Base-by-base conservation (phyloP, 2,329 filamentous ascomycete genomes). In the Sordariomycetes sp. region DNA sequence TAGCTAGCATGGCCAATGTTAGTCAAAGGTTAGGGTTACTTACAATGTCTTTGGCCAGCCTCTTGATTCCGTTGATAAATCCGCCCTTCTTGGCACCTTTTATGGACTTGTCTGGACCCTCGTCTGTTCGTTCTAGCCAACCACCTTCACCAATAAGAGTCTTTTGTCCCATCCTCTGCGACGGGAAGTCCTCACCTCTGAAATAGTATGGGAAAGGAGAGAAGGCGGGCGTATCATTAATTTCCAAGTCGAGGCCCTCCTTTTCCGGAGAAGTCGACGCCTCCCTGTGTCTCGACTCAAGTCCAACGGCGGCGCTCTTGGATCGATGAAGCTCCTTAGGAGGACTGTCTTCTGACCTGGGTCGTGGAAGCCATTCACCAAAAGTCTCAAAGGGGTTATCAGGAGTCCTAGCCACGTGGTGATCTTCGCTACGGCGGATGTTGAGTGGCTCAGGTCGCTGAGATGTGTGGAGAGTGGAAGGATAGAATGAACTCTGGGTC, bases 11-110 rank as follows among this genome's bases (percentile, higher is more conserved):
- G 21, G 24, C 2, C 3, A n/a, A 7, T 15, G 8, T 18, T 4
- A 21, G 18, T 21, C 6, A 2, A 15, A 19, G 14, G 4, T 8
- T 10, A 6, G 4, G 9, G 8, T 12, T 3, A 45, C 66, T 36
- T 54, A 73, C 70, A 49, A 76, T 56, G 20, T 68, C 70, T 34
- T 66, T 72, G 10, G 70, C 70, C 40, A 68, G 69, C 44, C 70
- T 71, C 42, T 64, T 64, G 39, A 73, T 55, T 31, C 56, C 58
- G 36, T 66, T 60, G 4, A 72, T 42, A 28, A 73, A 59, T 1
- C 61, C 51, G 0, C 44, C 37, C 40, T 58, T 66, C 44, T 63
- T 69, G 26, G 51, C 47, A 0, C 46, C 35, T 40, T 50, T 54
- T 16, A 43, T 50, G 3, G 37, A 42, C 23, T 46, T 44, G 2